Evolutionary conservation across 1,139 yeast genomes (phyloP), one percentile per base, ranked within the genome.

Genomic region (Protomyces inundatus): DNA sequence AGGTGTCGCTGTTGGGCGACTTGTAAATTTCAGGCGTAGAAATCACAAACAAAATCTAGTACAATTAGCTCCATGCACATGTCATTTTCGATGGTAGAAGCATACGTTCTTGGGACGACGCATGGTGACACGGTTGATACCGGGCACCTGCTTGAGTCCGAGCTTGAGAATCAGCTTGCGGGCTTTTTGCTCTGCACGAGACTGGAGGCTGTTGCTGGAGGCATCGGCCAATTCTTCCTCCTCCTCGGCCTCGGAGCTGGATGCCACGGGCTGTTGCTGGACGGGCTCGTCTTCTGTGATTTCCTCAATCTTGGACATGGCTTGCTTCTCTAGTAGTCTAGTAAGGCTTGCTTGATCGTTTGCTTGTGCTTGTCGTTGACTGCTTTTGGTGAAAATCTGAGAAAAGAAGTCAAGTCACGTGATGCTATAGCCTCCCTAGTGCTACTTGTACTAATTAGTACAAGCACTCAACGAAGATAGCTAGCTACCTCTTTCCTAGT

Each of bases 161-260:
- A 91, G 84, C 82, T 91, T 91, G 80, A 86, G 81, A 80, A 93
- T 87, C 75, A 87, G 79, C 77, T 88, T 91, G 82, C 95, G 88
- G 74, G 98, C 97, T 82, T 91, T 90, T 85, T 89, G 88, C 82
- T 91, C 97, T 80, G 89, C 87, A 81, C 88, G 89, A 76, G 93
- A 82, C 36, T 58, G 62, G 30, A 58, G 30, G 45, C 56, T 51
- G 45, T 52, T 55, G 56, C 52, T 55, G n/a, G 62, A 34, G 10
- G 32, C 62, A 14, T 58, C 62, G 32, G 51, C 62, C n/a, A 10
- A 23, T 4, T 14, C 12, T 50, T 58, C 62, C n/a, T 55, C 62
- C 35, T 58, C 62, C 9, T 58, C 62, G 30, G 62, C 51, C 6
- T 58, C 62, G 10, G 53, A 55, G 32, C 55, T 50, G 30, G 46